Base-by-base conservation (phyloP, 2,329 filamentous ascomycete genomes). In the Colletotrichum sp. region DNA sequence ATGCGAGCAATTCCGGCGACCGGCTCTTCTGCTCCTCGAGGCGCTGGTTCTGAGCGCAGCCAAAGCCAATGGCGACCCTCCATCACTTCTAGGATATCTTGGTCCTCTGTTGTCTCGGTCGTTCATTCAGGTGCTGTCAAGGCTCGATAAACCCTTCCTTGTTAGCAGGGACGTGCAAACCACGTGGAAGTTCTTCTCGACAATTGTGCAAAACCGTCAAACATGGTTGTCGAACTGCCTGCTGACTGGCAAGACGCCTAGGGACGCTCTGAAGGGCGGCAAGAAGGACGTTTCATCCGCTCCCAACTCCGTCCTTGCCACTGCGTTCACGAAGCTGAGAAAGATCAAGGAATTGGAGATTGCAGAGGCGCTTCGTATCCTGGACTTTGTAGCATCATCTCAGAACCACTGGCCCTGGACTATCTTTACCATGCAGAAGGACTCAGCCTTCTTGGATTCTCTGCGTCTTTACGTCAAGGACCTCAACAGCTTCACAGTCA, bases 371-470 rank as follows among this genome's bases (percentile, higher is more conserved):
- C 86, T 95, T 27, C 91, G 94, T 1, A 92, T 98, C 78, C 87
- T 99, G 18, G 93, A 96, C 78, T 98, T 98, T 81, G 91, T 98
- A 47, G 92, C 94, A 4, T 92, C 94, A 4, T 94, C 96, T 6
- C 96, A 98, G 80, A 97, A 98, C 82, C 94, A 95, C 80, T 98
- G 96, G 96, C 94, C 96, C 2, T 98, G 96, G 95, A 96, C 95
- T 2, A 95, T 97, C 70, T 93, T 94, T 70, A 92, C 93, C 51
- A 86, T 98, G 43, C 91, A 93, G 75, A 92, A 92, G 73, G 94
- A 98, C 78, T 88, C 90, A 1, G 86, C 87, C 1, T 96, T 98
- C 79, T 89, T 98, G 70, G 87, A 91, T 55, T 90, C 91, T 69
- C 88, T 98, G 21, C 90, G 94, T 21, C 87, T 89, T 6, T 97